Percentiles rank a stretch among this genome's conserved stretches.
Evolutionary conservation across 495 filamentous ascomycete genomes (phyloP).

Genomic region (Cercophora samala): DNA sequence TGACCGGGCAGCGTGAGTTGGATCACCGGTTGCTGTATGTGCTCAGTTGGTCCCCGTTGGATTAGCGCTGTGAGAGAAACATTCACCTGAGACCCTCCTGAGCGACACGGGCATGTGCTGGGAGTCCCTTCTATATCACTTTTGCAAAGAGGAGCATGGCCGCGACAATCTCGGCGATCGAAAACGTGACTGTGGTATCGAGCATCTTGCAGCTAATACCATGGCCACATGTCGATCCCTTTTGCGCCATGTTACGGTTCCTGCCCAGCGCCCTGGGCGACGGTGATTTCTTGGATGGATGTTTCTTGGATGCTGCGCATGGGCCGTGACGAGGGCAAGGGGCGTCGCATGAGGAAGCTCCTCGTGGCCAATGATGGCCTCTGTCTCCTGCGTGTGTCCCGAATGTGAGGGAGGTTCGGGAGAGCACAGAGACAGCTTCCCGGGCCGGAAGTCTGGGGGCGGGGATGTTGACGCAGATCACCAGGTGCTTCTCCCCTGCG

Average conservation of each 20-base stretch:
- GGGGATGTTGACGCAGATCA: background rate
- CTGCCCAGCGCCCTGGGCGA: background rate
- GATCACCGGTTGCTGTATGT: background rate
- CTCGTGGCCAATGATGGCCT: conserved; percentile 9
- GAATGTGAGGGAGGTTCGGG: background rate
- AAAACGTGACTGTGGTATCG: background rate
- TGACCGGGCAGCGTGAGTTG: too few relatives aligned
- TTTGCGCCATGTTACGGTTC: conserved; percentile 3
- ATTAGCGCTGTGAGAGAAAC: background rate
- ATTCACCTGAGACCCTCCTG: conserved; percentile 1
- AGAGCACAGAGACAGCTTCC: background rate
- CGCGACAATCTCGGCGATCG: background rate
- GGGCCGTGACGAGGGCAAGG: background rate
- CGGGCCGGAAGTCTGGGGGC: conserved; percentile 5
- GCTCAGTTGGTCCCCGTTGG: background rate
- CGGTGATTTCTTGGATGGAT: background rate
- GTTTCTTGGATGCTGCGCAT: conserved; percentile 1
- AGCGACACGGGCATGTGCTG: background rate
- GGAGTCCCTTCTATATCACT: background rate
- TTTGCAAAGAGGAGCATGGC: background rate
- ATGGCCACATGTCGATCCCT: background rate
- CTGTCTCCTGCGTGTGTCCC: background rate
- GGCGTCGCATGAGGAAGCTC: background rate
- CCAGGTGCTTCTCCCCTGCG: conserved; percentile 2
- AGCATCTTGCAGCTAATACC: background rate